phyloP scores from a whole-genome alignment of 1,284 basidiomycete genomes.

The Cryptococcus jaspeensis region DNA sequence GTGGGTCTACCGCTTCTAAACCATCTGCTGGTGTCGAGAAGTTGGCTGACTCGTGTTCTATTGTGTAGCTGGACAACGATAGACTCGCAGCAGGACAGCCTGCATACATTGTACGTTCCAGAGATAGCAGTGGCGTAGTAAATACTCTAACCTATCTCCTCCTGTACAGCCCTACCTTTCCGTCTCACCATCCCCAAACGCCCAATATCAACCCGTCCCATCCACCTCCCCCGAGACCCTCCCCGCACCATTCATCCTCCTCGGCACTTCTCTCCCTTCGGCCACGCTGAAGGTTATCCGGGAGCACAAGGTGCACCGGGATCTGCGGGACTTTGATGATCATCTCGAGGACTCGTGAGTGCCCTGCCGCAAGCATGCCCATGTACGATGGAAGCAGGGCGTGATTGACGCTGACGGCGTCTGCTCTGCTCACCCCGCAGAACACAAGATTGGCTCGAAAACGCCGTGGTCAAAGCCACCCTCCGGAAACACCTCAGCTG shows the following conservation, averaged over 20 bases:
- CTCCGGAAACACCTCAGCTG: constrained; percentile 13
- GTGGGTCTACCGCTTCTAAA: constrained; percentile 25
- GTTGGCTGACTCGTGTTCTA: background rate
- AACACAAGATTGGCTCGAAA: constrained; percentile 19
- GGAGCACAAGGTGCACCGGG: constrained; percentile 24
- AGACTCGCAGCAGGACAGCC: constrained; percentile 30
- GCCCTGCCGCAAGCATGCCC: background rate
- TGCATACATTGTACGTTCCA: constrained; percentile 32
- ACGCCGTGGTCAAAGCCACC: constrained; percentile 10
- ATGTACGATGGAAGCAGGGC: too few species aligned
- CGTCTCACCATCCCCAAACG: background rate
- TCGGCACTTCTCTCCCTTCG: constrained; percentile 15
- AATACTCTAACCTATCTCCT: background rate
- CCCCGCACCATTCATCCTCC: constrained; percentile 14
- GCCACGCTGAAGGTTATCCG: constrained; percentile 30
- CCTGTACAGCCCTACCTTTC: background rate
- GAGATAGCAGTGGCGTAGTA: background rate
- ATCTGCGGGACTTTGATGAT: constrained; percentile 49
- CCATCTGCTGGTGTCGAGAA: background rate
- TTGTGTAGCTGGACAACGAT: constrained; percentile 38
- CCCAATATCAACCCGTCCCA: constrained; percentile 14
- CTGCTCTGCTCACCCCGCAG: background rate
- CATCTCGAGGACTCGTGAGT: constrained; percentile 50
- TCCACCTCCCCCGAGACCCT: constrained; percentile 1
- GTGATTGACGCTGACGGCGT: background rate